phyloP scores from a whole-genome alignment of 768 basidiomycete species.

The Panus rudis region DNA sequence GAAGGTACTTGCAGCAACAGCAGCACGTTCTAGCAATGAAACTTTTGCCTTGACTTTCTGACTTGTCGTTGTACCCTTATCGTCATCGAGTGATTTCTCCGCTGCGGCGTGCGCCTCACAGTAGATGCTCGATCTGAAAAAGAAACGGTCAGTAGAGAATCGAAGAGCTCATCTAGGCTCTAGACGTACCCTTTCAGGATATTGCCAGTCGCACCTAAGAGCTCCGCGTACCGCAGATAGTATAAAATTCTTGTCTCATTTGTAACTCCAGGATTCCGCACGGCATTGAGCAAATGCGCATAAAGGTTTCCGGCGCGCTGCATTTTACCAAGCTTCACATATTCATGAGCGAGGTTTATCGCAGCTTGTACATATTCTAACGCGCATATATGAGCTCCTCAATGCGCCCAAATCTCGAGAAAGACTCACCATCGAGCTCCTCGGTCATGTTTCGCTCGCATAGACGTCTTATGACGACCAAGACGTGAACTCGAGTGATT shows the following conservation, averaged over 20 bases:
- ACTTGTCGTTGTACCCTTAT: constrained; percentile 42
- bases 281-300: constrained; percentile 41
- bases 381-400: constrained; percentile 16
- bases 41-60: constrained; percentile 57
- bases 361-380: constrained; percentile 60
- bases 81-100: constrained; percentile 31
- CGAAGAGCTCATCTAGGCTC: neutral
- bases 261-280: constrained; percentile 39
- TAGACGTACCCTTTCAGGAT: constrained; percentile 46
- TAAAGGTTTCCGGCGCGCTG: constrained; percentile 64
- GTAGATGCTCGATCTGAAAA: constrained; percentile 43
- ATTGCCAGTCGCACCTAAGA: constrained; percentile 54
- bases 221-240: constrained; percentile 60
- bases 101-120: constrained; percentile 51
- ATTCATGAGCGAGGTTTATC: constrained; percentile 71
- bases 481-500: constrained; percentile 57
- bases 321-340: constrained; percentile 67
- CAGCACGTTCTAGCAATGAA: constrained; percentile 57
- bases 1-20: constrained; percentile 64
- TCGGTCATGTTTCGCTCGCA: constrained; percentile 39
- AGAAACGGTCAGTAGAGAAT: neutral
- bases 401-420: neutral
- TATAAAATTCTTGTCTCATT: constrained; percentile 48
- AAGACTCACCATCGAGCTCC: constrained; percentile 14
- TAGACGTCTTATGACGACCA: constrained; percentile 58